phyloP scores from a whole-genome alignment of 2,329 filamentous ascomycete genomes.

The Fusarium goolgardi region DNA sequence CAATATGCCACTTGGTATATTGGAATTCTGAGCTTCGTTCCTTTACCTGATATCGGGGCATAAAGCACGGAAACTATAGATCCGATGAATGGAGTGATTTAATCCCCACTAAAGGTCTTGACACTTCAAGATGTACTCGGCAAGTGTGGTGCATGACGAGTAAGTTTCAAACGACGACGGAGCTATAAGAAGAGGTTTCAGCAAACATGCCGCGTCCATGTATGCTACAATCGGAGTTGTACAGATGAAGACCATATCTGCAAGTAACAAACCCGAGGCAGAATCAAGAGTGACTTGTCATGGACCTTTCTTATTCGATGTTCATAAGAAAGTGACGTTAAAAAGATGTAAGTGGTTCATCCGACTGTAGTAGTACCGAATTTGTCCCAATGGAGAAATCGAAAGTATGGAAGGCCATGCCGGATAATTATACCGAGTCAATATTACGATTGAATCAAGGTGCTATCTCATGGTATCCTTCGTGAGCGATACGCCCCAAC shows the following conservation, averaged over 20 bases:
- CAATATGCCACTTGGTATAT: not conserved
- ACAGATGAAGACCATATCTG: no score
- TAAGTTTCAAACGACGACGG: constrained; percentile 42
- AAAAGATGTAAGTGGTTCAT: not conserved
- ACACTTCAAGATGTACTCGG: not conserved
- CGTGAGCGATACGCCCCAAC: not conserved
- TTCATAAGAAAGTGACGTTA: not conserved
- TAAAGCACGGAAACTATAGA: not conserved
- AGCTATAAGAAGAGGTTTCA: not conserved
- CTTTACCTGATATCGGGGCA: not conserved
- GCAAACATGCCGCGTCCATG: no score
- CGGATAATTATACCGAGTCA: not conserved
- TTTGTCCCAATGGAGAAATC: not conserved
- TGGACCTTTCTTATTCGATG: not conserved
- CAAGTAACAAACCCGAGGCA: not conserved
- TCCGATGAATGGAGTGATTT: not conserved
- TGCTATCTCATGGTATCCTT: not conserved
- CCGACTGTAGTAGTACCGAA: not conserved
- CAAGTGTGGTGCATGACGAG: constrained; percentile 13
- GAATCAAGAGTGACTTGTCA: not conserved
- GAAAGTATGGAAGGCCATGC: not conserved
- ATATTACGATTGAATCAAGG: not conserved
- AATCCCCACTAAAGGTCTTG: not conserved
- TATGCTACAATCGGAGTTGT: not conserved
- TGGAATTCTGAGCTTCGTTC: not conserved